Conservation (phyloP, 768 basidiomycete species). For the Guyanaporus albipodus region DNA sequence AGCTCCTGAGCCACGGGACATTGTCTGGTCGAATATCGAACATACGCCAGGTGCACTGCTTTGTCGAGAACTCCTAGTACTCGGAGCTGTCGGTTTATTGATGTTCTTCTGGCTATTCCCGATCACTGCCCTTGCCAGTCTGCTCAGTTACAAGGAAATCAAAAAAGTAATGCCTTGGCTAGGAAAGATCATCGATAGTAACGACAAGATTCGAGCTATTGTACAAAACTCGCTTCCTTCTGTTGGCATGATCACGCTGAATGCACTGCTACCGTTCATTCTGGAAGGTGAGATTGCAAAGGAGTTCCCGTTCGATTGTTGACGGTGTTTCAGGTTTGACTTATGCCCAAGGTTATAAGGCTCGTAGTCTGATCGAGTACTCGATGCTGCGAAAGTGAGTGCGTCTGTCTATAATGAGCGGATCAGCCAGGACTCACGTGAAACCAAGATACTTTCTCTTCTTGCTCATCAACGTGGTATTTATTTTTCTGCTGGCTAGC, state of each 20-base stretch:
- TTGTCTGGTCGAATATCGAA: constrained; percentile 90
- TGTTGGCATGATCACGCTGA: constrained; percentile 85
- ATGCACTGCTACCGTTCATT: constrained; percentile 83
- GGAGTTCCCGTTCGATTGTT: background rate
- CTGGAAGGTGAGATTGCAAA: constrained; percentile 61
- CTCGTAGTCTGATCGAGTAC: constrained; percentile 91
- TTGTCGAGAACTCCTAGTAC: constrained; percentile 68
- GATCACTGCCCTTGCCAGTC: constrained; percentile 77
- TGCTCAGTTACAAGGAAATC: constrained; percentile 92
- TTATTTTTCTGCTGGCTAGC: constrained; percentile 88
- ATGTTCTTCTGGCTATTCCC: constrained; percentile 93
- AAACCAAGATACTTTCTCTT: constrained; percentile 83
- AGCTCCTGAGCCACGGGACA: constrained; percentile 93
- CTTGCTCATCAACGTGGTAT: constrained; percentile 87
- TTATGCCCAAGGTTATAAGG: constrained; percentile 86
- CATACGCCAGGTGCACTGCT: constrained; percentile 55
- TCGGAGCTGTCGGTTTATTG: constrained; percentile 63
- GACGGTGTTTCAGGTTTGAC: constrained; percentile 49
- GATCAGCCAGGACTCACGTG: constrained; percentile 9
- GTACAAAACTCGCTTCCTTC: constrained; percentile 95
- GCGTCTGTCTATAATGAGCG: background rate
- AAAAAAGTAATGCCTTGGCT: constrained; percentile 88
- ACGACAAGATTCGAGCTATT: constrained; percentile 74
- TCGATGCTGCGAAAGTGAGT: constrained; percentile 86
- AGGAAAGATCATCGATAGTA: constrained; percentile 76